phyloP scores from a whole-genome alignment of 129 eudicot genomes.

The sunflower (Helianthus annuus) region DNA sequence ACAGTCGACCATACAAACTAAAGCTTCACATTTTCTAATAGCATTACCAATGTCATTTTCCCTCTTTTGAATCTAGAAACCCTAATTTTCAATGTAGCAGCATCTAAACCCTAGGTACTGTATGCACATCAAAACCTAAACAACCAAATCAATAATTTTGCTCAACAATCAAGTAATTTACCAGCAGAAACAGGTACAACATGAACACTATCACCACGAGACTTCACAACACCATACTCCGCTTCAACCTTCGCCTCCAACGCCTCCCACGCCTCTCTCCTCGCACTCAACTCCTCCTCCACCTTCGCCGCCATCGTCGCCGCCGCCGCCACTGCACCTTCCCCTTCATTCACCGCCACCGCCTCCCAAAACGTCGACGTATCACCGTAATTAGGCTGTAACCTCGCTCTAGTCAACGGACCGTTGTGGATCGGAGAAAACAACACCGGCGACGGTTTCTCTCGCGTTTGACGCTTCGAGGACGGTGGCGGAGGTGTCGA shows the following conservation, averaged over 20 bases:
- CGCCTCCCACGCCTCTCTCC: constrained; percentile 64
- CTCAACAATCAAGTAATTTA: neutral
- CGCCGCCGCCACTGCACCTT: constrained; percentile 17
- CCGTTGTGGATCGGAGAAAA: constrained; percentile 82
- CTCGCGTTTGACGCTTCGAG: constrained; percentile 81
- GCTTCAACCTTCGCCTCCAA: constrained; percentile 75
- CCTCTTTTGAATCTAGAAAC: too few relatives aligned
- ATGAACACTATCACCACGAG: constrained; percentile 62
- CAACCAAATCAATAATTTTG: too few relatives aligned
- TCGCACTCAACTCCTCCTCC: constrained; percentile 48
- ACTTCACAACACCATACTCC: constrained; percentile 48
- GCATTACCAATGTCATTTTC: too few relatives aligned
- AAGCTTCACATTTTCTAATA: too few relatives aligned
- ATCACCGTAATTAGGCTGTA: constrained; percentile 60
- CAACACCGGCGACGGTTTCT: constrained; percentile 53
- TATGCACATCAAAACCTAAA: too few relatives aligned
- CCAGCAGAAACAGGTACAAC: constrained; percentile 88
- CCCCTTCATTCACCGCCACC: constrained; percentile 39
- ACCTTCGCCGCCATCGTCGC: constrained; percentile 30
- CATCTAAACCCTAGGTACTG: too few relatives aligned
- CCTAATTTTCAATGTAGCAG: too few relatives aligned
- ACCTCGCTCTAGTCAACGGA: constrained; percentile 79
- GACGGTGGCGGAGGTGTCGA: constrained; percentile 50
- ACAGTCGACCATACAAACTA: too few relatives aligned
- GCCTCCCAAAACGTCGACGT: constrained; percentile 33